A percentile compares a stretch with the other conserved stretches of the same genome.
These are phyloP conservation scores for Lichtheimia ramosa DNA, from an alignment of 371 early-diverging fungal species.

Conservation along the genomic window DNA sequence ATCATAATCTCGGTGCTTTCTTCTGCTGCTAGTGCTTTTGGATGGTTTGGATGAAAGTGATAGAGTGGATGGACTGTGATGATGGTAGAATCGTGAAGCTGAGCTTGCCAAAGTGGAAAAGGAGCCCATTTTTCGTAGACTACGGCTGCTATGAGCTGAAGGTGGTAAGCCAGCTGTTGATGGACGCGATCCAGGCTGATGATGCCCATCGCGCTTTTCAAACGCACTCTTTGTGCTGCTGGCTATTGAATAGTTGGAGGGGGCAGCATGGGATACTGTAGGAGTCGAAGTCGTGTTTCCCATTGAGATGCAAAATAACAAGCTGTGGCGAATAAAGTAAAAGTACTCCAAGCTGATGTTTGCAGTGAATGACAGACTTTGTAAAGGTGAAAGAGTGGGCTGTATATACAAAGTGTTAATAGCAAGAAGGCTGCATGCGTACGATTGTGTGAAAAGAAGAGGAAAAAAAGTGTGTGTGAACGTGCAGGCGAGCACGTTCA, in stretches of 20 bases:
- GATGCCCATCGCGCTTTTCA: neutral
- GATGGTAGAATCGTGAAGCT: constrained; percentile 27
- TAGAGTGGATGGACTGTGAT: constrained; percentile 35
- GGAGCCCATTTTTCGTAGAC: constrained; percentile 19
- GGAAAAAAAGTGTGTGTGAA: too few relatives aligned
- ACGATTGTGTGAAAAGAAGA: too few relatives aligned
- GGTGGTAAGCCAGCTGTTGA: constrained; percentile 23
- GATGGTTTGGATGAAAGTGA: constrained; percentile 41
- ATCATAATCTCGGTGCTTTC: constrained; percentile 13
- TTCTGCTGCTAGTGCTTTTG: constrained; percentile 11
- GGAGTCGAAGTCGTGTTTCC: constrained; percentile 17
- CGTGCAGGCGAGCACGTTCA: too few relatives aligned
- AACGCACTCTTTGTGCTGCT: neutral
- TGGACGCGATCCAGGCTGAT: constrained; percentile 25
- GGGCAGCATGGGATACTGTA: constrained; percentile 5
- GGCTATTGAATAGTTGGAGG: constrained; percentile 1
- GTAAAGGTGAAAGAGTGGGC: too few relatives aligned
- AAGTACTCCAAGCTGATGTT: too few relatives aligned
- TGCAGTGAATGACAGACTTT: too few relatives aligned
- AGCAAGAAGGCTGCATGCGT: too few relatives aligned
- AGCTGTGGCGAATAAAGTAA: too few relatives aligned
- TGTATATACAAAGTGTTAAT: too few relatives aligned
- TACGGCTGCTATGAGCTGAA: constrained; percentile 8
- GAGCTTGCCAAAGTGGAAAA: constrained; percentile 41
- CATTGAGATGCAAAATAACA: neutral